phyloP scores from a whole-genome alignment of 257 asterid species.

The Catharanthus roseus region DNA sequence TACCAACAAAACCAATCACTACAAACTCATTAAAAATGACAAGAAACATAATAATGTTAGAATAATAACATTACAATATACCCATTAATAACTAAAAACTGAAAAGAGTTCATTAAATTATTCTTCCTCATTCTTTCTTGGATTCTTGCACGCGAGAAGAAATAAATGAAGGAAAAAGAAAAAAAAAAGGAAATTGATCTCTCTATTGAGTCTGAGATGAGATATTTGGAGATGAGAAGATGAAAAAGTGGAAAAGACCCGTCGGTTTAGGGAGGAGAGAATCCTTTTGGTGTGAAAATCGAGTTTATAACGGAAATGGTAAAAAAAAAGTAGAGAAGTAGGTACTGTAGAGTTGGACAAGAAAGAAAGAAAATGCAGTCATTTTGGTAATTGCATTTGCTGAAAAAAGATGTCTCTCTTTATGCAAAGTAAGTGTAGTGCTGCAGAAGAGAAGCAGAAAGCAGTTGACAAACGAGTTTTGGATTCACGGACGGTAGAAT shows the following conservation, averaged over 20 bases:
- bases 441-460: background rate
- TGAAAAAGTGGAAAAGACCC: background rate
- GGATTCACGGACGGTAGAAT: slow-evolving; percentile 13
- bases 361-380: background rate
- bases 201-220: too few species aligned
- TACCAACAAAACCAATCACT: background rate
- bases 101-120: background rate
- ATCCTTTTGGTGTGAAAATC: background rate
- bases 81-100: background rate
- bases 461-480: slow-evolving; percentile 8
- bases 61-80: too few species aligned
- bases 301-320: background rate
- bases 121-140: background rate
- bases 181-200: too few species aligned
- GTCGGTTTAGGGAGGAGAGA: background rate
- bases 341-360: background rate
- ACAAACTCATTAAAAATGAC: background rate
- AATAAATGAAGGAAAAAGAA: background rate
- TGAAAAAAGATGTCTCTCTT: background rate
- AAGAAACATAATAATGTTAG: too few species aligned
- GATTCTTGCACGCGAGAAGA: background rate
- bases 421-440: background rate
- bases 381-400: slow-evolving; percentile 11
- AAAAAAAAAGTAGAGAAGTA: background rate
- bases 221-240: background rate